Conservation (phyloP, 2,329 filamentous ascomycete genomes). For the Mycosphaerelloides madeirae region DNA sequence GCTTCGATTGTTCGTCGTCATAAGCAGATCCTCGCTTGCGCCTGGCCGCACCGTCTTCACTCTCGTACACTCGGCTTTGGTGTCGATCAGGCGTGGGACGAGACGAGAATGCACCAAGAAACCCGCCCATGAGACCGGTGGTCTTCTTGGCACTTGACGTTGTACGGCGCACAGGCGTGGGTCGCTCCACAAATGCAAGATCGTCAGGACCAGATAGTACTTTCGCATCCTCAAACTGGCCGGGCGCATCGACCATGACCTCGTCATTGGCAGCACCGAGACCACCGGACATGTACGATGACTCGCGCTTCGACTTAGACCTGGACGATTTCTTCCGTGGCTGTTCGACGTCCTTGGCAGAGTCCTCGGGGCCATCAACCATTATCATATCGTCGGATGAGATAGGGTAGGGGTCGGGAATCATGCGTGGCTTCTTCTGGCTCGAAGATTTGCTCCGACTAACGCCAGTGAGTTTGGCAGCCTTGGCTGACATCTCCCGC, state of each 20-base stretch:
- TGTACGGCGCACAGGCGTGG: conserved; percentile 53
- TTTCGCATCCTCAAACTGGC: conserved; percentile 38
- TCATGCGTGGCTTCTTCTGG: conserved; percentile 48
- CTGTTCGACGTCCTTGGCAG: conserved; percentile 31
- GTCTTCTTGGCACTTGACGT: conserved; percentile 56
- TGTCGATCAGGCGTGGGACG: conserved; percentile 25
- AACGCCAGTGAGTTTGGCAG: conserved; percentile 69
- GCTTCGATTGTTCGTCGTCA: conserved; percentile 32
- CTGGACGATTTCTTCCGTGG: conserved; percentile 31
- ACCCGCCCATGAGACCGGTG: conserved; percentile 55
- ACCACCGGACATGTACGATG: conserved; percentile 36
- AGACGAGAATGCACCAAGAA: conserved; percentile 39
- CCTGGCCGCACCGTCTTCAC: conserved; percentile 28
- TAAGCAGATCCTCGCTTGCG: conserved; percentile 31
- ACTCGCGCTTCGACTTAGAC: conserved; percentile 40
- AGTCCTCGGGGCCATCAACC: conserved; percentile 47
- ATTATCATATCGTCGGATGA: conserved; percentile 55
- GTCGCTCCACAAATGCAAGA: conserved; percentile 50
- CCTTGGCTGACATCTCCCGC: conserved; percentile 60
- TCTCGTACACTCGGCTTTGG: conserved; percentile 32
- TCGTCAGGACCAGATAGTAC: conserved; percentile 47
- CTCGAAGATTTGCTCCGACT: conserved; percentile 42
- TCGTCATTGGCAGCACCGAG: conserved; percentile 39
- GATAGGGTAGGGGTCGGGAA: conserved; percentile 57
- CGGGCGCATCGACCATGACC: conserved; percentile 37